Evolutionary conservation across 768 basidiomycete genomes (phyloP).

Genomic region (Coprinopsis sp.): DNA sequence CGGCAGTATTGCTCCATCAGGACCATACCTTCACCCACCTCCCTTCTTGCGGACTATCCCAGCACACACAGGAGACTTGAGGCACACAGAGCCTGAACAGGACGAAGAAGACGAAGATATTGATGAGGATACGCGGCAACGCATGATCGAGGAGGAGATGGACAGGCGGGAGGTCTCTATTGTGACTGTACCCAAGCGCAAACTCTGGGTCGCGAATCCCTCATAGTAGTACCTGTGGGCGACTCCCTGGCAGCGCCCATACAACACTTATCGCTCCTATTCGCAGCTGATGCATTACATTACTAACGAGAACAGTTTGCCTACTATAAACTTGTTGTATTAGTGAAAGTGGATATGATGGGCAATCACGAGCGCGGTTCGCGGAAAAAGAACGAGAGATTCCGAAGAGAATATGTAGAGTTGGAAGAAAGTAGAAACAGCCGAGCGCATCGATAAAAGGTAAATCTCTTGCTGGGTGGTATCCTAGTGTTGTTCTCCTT

Average conservation of each 20-base stretch:
- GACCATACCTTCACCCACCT: conserved; percentile 75
- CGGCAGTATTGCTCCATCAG: conserved; percentile 19
- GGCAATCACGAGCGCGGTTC: too few relatives aligned
- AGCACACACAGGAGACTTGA: conserved; percentile 36
- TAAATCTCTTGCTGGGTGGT: too few relatives aligned
- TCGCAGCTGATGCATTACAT: too few relatives aligned
- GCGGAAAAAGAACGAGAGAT: too few relatives aligned
- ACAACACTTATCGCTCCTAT: not conserved
- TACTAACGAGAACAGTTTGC: too few relatives aligned
- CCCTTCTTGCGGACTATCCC: conserved; percentile 43
- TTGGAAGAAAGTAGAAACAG: too few relatives aligned
- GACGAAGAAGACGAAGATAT: conserved; percentile 66
- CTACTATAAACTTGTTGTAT: too few relatives aligned
- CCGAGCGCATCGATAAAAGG: too few relatives aligned
- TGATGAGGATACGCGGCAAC: conserved; percentile 70
- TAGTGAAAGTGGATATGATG: too few relatives aligned
- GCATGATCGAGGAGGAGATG: conserved; percentile 79
- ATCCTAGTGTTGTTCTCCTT: conserved; percentile 38
- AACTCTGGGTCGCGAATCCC: conserved; percentile 71
- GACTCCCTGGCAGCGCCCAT: too few relatives aligned
- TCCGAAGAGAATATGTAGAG: too few relatives aligned
- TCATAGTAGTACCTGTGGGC: conserved; percentile 32
- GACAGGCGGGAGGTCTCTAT: conserved; percentile 79
- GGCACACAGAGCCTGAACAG: conserved; percentile 46
- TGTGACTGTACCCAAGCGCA: conserved; percentile 70